Percentiles rank a stretch among this genome's conserved stretches.
Conservation (phyloP, 83 land plant genomes). For the Larix sibirica region DNA sequence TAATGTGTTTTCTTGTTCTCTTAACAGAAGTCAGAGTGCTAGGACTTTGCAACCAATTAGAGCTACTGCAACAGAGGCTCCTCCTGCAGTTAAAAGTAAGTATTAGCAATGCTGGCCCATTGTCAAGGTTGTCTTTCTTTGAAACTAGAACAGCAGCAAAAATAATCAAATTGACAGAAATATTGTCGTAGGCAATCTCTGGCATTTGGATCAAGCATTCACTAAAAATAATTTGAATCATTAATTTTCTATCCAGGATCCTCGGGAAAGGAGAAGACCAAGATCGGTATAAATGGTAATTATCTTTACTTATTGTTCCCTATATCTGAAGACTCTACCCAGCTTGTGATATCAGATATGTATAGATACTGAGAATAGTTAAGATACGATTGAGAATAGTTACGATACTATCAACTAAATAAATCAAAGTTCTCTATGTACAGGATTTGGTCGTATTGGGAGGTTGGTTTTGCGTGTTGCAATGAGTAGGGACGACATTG, state of each 20-base stretch:
- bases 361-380: too few species aligned
- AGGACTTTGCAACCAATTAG: conserved; percentile 3
- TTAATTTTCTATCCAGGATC: background rate
- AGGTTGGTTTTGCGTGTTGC: conserved; percentile 82
- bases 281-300: background rate
- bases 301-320: background rate
- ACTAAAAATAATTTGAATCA: too few species aligned
- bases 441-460: conserved; percentile 92
- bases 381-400: too few species aligned
- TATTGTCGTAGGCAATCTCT: too few species aligned
- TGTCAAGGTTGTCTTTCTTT: background rate
- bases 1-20: background rate
- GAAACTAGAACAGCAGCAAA: too few species aligned
- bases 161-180: too few species aligned
- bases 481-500: conserved; percentile 73
- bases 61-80: conserved; percentile 10
- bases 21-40: background rate
- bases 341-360: too few species aligned
- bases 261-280: background rate
- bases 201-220: too few species aligned
- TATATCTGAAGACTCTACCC: too few species aligned
- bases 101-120: background rate
- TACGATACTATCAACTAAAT: background rate
- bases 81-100: conserved; percentile 3
- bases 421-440: background rate